Conservation (phyloP, 495 filamentous ascomycete genomes). For the Neurospora sp. region DNA sequence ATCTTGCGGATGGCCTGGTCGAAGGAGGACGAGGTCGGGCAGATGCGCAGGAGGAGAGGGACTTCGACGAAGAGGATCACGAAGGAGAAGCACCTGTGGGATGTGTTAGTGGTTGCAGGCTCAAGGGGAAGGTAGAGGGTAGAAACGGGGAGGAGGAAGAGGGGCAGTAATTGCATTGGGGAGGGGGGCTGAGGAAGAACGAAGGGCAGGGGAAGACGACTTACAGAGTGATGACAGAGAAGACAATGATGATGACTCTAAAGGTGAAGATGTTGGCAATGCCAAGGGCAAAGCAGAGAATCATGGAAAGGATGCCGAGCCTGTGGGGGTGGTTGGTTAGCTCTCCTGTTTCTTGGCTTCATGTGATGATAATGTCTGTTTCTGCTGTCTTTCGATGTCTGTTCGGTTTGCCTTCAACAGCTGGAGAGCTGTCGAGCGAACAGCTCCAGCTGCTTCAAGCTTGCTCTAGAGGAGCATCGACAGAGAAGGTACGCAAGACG, state of each 20-base stretch:
- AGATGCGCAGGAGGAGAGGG: constrained; percentile 92
- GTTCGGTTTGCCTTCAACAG: not conserved
- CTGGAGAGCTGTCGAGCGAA: not conserved
- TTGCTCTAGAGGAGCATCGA: not conserved
- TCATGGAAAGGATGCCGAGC: constrained; percentile 88
- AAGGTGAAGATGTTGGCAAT: constrained; percentile 80
- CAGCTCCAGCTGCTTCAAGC: not conserved
- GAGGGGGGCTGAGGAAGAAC: too few species aligned
- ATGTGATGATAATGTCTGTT: not conserved
- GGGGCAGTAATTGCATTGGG: too few species aligned
- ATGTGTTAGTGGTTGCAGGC: not conserved
- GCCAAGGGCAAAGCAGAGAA: constrained; percentile 90
- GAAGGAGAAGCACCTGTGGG: constrained; percentile 60
- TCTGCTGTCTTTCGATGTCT: not conserved
- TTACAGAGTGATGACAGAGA: constrained; percentile 79
- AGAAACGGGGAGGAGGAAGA: too few species aligned
- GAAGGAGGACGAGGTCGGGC: constrained; percentile 84
- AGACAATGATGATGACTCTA: constrained; percentile 58
- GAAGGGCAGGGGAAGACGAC: too few species aligned
- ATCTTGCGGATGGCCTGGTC: constrained; percentile 85
- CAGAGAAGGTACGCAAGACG: not conserved
- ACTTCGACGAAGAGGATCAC: constrained; percentile 95
- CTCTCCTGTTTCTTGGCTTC: not conserved
- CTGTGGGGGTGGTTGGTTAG: constrained; percentile 42
- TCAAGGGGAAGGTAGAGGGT: too few species aligned